Conservation (phyloP, 208 protist species). For the Acanthamoeba healyi region DNA sequence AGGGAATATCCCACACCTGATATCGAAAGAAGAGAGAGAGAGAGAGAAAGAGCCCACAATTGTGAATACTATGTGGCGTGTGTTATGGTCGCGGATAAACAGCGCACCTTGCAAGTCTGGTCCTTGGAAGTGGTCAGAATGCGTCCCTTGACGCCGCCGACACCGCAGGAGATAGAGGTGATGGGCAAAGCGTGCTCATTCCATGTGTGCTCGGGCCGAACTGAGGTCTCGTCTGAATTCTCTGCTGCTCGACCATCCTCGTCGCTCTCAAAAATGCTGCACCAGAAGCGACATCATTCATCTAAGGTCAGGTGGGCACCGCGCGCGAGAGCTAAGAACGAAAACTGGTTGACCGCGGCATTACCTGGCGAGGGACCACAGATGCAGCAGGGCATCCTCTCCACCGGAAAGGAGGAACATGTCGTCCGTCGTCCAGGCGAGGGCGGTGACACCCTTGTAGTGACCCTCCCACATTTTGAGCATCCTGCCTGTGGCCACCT, state of each 20-base stretch:
- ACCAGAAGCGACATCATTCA: not conserved
- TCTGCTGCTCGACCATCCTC: not conserved
- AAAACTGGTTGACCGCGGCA: too few species aligned
- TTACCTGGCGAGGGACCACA: conserved; percentile 63
- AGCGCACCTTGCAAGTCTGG: conserved; percentile 64
- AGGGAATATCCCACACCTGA: conserved; percentile 76
- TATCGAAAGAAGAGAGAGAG: too few species aligned
- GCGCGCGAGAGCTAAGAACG: too few species aligned
- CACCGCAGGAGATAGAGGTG: conserved; percentile 62
- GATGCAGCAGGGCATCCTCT: conserved; percentile 56
- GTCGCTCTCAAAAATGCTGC: conserved; percentile 40
- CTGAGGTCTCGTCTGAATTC: not conserved
- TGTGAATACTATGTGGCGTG: too few species aligned
- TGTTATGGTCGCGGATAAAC: too few species aligned
- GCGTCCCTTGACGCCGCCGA: conserved; percentile 30
- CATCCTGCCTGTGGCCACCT: conserved; percentile 64
- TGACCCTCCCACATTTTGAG: conserved; percentile 69
- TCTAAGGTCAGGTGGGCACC: too few species aligned
- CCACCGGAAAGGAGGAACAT: conserved; percentile 68
- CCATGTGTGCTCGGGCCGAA: conserved; percentile 68
- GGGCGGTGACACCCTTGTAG: conserved; percentile 71
- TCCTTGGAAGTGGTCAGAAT: conserved; percentile 65
- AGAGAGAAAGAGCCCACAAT: too few species aligned
- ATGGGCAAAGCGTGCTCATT: conserved; percentile 71
- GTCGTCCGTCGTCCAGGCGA: conserved; percentile 66